Conservation (phyloP, 2,329 filamentous ascomycete genomes). For the Neobulgaria alba region DNA sequence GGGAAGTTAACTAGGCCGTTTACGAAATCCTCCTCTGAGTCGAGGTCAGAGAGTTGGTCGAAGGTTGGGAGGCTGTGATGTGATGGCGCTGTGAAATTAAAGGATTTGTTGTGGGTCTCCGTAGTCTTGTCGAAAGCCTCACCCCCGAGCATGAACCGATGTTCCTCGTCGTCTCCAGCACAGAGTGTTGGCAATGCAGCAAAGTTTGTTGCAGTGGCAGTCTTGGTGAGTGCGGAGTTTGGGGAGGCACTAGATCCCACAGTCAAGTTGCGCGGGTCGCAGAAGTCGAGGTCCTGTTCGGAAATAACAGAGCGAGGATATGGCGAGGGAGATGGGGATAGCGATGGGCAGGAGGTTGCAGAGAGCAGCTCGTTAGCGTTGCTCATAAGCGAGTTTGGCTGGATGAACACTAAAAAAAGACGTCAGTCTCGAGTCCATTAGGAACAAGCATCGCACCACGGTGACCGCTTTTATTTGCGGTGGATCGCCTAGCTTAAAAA, state of each 20-base stretch:
- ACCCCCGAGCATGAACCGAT: constrained; percentile 36
- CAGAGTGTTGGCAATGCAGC: constrained; percentile 53
- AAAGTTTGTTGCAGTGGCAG: constrained; percentile 47
- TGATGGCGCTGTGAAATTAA: constrained; percentile 42
- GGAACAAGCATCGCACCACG: too few relatives aligned
- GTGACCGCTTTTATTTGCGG: too few relatives aligned
- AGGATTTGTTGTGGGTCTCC: constrained; percentile 35
- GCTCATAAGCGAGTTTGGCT: constrained; percentile 57
- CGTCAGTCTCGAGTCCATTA: constrained; percentile 10
- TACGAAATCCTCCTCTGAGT: constrained; percentile 82
- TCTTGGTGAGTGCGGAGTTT: constrained; percentile 31
- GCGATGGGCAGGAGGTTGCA: constrained; percentile 66
- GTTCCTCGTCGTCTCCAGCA: constrained; percentile 55
- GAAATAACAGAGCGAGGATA: constrained; percentile 63
- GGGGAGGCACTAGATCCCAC: constrained; percentile 45
- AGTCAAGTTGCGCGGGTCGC: constrained; percentile 83
- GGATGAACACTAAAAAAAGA: constrained; percentile 48
- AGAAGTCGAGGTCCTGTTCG: constrained; percentile 70
- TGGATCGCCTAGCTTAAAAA: too few relatives aligned
- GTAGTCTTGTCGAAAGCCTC: constrained; percentile 42
- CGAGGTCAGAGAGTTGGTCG: constrained; percentile 80
- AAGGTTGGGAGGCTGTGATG: constrained; percentile 61
- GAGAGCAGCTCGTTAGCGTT: constrained; percentile 63
- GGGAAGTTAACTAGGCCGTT: constrained; percentile 65
- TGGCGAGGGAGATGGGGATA: constrained; percentile 79